Evolutionary conservation across 495 filamentous ascomycete species (phyloP), one percentile per base, ranked within the genome.

Genomic region (Chlorociboria aeruginascens): DNA sequence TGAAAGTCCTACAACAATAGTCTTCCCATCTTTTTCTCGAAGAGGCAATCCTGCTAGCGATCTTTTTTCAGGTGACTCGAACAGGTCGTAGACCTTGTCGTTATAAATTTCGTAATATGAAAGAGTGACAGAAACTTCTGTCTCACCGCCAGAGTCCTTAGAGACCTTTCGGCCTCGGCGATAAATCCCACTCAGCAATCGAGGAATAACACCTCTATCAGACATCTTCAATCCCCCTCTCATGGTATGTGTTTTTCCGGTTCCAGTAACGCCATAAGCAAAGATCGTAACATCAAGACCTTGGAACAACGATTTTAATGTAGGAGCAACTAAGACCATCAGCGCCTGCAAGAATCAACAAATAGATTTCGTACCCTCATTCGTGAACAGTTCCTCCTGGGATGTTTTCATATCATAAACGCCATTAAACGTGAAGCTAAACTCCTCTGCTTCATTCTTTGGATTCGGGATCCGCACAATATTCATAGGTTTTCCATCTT

Each of bases 61-160:
- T 11, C 92, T 81, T 66, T 89, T 95, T 58, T 96, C 89, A 2
- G 87, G 86, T 1, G 89, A 66, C 61, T 95, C 85, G 49, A 98
- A 90, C 28, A 98, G 67, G 61, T 98, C 92, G 57, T 80, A 95
- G 6, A 98, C 89, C 62, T 86, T 88, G 64, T 92, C 86, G 61
- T 96, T 96, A 67, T 98, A 98, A 45, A 98, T 97, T 58, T 98
- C 92, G 66, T 95, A 98, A 66, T 98, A 98, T 34, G 84, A 90
- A 57, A 98, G 77, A 11, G 79, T 73, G 8, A 95, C 87, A 32
- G 76, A 69, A 36, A 94, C 88, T 2, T 69, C 72, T 0, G 80
- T 92, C 35, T 77, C 75, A 1, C 83, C 89, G 7, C 73, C 72
- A 38, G 80, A 79, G 53, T 96, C 89, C 61, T 92, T 95, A 48